These are phyloP conservation scores for Acanthamoeba polyphaga DNA, from an alignment of 208 protist species.

Conservation along the genomic window DNA sequence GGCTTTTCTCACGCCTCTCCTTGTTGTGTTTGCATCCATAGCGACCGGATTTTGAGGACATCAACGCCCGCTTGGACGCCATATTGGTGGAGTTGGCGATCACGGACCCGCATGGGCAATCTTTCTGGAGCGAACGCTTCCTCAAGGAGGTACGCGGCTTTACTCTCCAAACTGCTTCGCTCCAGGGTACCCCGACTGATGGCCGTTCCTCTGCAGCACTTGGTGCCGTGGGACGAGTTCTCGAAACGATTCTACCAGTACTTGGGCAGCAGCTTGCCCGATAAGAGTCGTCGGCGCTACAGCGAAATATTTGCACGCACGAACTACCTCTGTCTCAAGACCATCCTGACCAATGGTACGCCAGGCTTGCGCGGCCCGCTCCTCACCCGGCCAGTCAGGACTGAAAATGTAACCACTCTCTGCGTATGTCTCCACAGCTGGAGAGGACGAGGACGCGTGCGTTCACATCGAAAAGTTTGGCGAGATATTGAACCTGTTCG, in stretches of 20 bases:
- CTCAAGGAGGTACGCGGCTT: constrained; percentile 29
- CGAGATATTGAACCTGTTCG: constrained; percentile 84
- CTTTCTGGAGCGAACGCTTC: constrained; percentile 83
- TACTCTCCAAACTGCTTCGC: neutral
- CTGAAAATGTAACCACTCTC: neutral
- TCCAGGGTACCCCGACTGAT: neutral
- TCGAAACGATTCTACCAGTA: constrained; percentile 64
- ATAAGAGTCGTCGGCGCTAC: constrained; percentile 24
- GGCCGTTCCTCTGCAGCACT: neutral
- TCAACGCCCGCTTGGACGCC: constrained; percentile 70
- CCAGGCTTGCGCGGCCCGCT: too few species aligned
- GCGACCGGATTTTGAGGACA: constrained; percentile 73
- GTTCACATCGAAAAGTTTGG: constrained; percentile 84
- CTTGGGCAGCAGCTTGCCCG: neutral
- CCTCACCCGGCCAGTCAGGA: neutral
- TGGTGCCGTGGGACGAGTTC: constrained; percentile 70
- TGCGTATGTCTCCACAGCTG: neutral
- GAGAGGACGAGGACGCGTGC: constrained; percentile 30
- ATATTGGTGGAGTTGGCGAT: constrained; percentile 71
- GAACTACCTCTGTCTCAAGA: constrained; percentile 66
- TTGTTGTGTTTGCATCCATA: neutral
- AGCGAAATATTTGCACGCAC: constrained; percentile 34
- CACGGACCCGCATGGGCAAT: constrained; percentile 64
- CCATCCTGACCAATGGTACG: constrained; percentile 58
- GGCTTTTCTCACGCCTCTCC: too few species aligned